These are phyloP conservation scores for Didymella pinodella DNA, from an alignment of 2,329 filamentous ascomycete genomes.

Conservation along the genomic window DNA sequence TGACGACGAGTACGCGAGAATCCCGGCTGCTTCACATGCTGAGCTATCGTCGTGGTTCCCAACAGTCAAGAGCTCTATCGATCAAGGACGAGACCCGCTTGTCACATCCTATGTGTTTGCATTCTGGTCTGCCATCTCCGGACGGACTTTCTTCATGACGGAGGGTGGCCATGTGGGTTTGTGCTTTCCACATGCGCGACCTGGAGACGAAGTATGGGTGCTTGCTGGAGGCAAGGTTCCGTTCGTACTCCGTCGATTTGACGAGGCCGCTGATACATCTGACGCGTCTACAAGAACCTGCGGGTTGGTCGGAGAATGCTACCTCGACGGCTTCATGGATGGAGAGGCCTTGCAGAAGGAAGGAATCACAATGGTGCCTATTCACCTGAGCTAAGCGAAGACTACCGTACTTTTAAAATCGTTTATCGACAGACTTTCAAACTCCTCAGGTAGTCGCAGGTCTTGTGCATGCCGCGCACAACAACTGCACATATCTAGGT, in stretches of 20 bases:
- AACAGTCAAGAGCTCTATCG: background rate
- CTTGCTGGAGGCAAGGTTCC: slow-evolving; percentile 8
- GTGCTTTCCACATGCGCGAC: slow-evolving; percentile 6
- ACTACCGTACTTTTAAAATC: background rate
- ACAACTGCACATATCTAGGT: background rate
- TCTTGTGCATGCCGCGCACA: too few relatives aligned
- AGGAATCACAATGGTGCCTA: background rate
- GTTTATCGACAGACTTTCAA: too few relatives aligned
- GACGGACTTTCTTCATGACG: slow-evolving; percentile 1
- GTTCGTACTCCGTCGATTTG: slow-evolving; percentile 3
- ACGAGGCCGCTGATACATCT: background rate
- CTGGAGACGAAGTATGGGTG: slow-evolving; percentile 12
- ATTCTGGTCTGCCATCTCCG: slow-evolving; percentile 1
- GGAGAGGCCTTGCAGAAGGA: slow-evolving; percentile 1
- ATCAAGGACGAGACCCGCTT: background rate
- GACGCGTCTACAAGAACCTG: background rate
- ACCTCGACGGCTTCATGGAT: slow-evolving; percentile 9
- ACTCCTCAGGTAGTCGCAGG: background rate
- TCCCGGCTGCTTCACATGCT: background rate
- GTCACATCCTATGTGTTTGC: background rate
- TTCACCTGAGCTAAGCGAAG: background rate
- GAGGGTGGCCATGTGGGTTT: background rate
- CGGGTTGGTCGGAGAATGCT: slow-evolving; percentile 8
- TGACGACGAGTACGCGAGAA: background rate
- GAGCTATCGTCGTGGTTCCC: background rate